Evolutionary conservation across 306 rosid genomes (phyloP).

Genomic region (Hylodesmum podocarpum): DNA sequence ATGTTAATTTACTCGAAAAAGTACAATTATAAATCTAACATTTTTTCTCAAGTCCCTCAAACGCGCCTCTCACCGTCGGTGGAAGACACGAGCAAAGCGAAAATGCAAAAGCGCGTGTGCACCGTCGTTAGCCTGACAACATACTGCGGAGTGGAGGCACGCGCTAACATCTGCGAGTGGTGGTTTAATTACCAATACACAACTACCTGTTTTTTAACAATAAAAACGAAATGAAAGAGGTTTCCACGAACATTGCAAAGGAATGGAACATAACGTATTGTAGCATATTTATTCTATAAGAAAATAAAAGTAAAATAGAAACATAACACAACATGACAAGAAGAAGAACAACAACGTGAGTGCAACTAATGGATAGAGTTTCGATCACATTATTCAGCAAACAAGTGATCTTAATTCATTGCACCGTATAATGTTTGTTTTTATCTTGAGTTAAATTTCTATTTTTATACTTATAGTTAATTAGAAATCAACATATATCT

Average conservation of each 20-base stretch:
- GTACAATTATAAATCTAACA: no score
- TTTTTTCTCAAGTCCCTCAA: background rate
- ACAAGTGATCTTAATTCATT: constrained; percentile 23
- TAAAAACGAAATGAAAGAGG: background rate
- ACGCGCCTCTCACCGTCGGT: background rate
- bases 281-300: background rate
- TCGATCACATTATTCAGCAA: constrained; percentile 3
- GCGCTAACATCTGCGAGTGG: background rate
- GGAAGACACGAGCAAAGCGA: background rate
- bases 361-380: constrained; percentile 18
- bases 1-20: no score
- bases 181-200: background rate
- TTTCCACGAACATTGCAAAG: background rate
- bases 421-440: background rate
- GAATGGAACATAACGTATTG: background rate
- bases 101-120: background rate
- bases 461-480: no score
- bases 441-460: no score
- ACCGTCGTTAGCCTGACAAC: background rate
- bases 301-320: background rate
- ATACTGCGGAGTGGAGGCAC: no score
- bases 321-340: background rate
- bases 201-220: background rate
- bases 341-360: constrained; percentile 12
- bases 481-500: no score